Evolutionary conservation across 2,329 filamentous ascomycete species (phyloP), one percentile per base, ranked within the genome.

Genomic region (Ceratocystis diversiconidia): DNA sequence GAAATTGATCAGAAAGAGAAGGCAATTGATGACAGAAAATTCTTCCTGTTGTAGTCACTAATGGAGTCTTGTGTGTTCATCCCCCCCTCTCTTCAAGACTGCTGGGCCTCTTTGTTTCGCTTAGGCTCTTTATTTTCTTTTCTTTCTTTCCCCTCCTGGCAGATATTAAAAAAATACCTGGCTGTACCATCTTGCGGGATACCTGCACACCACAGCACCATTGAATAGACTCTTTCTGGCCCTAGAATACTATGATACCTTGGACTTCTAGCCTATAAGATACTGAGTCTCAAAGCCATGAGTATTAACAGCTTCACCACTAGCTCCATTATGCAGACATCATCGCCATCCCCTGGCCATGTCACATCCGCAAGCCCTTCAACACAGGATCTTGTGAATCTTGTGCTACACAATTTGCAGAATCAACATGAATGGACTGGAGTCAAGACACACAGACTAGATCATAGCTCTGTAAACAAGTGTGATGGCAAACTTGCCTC

Each of bases 371-470:
- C 62, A 22, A 67, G 36, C 50, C 63, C 64, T 25, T 67, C 61
- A 15, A 57, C 41, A 36, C 63, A 68, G 15, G 66, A 69, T 61
- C 70, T 78, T 65, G 71, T 74, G 12, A 66, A 70, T 15, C 71
- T 84, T 62, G 84, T 92, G 62, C 77, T 84, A 64, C 82, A 86
- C 73, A 91, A 92, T 73, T 82, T 94, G 61, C 79, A 82, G 70
- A 79, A 88, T 73, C 87, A 92, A 73, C 89, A 92, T 74, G 82
- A 86, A 72, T 94, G 89, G 89, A 82, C 81, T 25, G 73, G 79
- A 25, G 75, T 92, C 59, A 74, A 79, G 61, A 72, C 84, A 22
- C 80, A 86, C 73, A 79, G 52, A 74, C 76, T 71, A 67, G 75
- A 69, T 32, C 32, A 46, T 43, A 19, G 52, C 22, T 48, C 46